Base-by-base conservation (phyloP, 176 grass and related monocot genomes). In the Metroxylon sagu region DNA sequence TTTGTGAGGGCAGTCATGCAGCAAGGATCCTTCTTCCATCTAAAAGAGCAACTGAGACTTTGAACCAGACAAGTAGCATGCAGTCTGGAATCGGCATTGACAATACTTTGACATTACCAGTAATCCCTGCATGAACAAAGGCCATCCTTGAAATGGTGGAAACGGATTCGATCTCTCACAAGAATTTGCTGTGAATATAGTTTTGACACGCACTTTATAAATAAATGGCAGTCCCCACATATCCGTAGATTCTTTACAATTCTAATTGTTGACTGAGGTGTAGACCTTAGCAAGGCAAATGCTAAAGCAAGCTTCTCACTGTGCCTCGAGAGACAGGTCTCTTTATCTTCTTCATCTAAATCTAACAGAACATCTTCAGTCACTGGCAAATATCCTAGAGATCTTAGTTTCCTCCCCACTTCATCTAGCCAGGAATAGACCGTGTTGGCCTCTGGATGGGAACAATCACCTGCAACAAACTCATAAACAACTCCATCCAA, bases 401-500 rank as follows among this genome's bases (percentile, higher is more conserved):
- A 26, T 71, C 68, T 50, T 19, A 60, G 25, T 17, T 52, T 59
- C 26, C n/a, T 60, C 23, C 17, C 18, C 43, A 52, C 52, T 49
- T 31, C 21, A 17, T 60, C 68, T 16, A 71, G 56, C 56, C 56
- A 60, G 7, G 56, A 25, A 29, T 29, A 51, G 10, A 52, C 15
- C 6, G 1, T 16, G 52, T 8, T 60, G 25, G 25, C 49, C 68
- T 60, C 35, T 5, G 54, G 57, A 60, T 29, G 10, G 15, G 43
- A 50, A 60, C 56, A 52, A 15, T 19, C 35, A 0, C 52, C 48
- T 14, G 56, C 68, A 18, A 71, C 29, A 48, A 73, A 54, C 29
- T 63, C 25, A n/a, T 29, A 62, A 4, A 39, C 59, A 60, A 59
- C 18, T 55, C 57, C 68, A 76, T 77, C 39, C 48, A 77, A 57